These are phyloP conservation scores for Euphorbia corollata DNA, from an alignment of 441 rosid species.

Conservation along the genomic window DNA sequence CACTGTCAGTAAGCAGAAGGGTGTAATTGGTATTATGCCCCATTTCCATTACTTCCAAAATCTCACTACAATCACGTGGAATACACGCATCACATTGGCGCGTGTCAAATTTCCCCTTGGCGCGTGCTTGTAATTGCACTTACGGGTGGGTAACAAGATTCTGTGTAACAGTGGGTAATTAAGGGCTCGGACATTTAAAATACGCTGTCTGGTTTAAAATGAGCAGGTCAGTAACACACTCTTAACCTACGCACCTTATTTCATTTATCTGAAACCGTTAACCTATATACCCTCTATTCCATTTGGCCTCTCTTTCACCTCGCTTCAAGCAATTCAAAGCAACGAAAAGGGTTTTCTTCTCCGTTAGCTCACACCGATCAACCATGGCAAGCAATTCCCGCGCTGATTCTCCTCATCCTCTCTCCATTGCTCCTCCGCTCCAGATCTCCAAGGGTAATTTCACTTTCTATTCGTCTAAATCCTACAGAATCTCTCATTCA, in stretches of 20 bases:
- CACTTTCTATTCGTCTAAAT: background rate
- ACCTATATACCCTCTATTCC: constrained; percentile 23
- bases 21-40: background rate
- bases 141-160: background rate
- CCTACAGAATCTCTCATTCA: no score
- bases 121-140: constrained; percentile 1
- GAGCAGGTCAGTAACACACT: background rate
- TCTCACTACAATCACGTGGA: constrained; percentile 3
- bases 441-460: constrained; percentile 80
- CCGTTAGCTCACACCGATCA: constrained; percentile 35
- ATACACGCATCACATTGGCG: background rate
- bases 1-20: constrained; percentile 6
- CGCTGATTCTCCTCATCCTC: constrained; percentile 51
- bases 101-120: background rate
- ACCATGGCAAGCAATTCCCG: constrained; percentile 66
- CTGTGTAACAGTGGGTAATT: background rate
- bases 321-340: constrained; percentile 16
- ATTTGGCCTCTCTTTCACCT: constrained; percentile 18
- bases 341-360: constrained; percentile 28
- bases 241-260: constrained; percentile 8
- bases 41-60: background rate
- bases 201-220: constrained; percentile 14
- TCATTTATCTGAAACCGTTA: constrained; percentile 14
- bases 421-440: constrained; percentile 64
- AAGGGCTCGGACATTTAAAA: background rate